phyloP scores from a whole-genome alignment of 2,329 filamentous ascomycete genomes.

The Colletotrichum sp. region DNA sequence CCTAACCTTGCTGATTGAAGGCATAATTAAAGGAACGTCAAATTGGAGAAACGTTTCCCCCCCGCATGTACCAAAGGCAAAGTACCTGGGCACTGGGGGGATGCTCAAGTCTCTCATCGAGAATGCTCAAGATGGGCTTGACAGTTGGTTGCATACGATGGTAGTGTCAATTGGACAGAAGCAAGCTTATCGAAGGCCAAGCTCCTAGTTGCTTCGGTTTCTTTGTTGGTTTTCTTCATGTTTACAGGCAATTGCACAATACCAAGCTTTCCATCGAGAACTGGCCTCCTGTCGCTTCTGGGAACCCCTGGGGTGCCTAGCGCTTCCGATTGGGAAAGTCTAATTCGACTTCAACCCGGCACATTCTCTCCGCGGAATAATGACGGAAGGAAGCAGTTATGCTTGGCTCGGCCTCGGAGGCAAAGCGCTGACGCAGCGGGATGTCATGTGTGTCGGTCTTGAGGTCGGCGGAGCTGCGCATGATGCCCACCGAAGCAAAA shows the following conservation, averaged over 20 bases:
- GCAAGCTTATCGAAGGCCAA: not conserved
- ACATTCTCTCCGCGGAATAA: not conserved
- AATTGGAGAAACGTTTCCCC: not conserved
- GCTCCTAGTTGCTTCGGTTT: not conserved
- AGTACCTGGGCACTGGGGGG: not conserved
- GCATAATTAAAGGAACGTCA: not conserved
- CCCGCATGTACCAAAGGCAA: not conserved
- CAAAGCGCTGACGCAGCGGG: not conserved
- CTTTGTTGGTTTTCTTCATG: not conserved
- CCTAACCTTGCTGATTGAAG: not conserved
- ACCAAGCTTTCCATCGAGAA: not conserved
- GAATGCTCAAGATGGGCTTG: not conserved
- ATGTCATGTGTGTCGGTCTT: not conserved
- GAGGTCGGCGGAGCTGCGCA: not conserved
- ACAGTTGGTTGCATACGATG: not conserved
- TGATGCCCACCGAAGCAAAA: not conserved
- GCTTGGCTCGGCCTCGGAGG: not conserved
- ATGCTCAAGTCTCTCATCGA: not conserved
- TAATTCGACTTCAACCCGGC: not conserved
- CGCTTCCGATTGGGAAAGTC: not conserved
- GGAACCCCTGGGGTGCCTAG: not conserved
- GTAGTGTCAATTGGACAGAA: not conserved
- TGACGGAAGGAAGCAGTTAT: not conserved
- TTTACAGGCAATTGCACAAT: not conserved
- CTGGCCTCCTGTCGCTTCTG: not conserved